Evolutionary conservation across 2,329 filamentous ascomycete species (phyloP).

Genomic region (Cladosporium sp.): DNA sequence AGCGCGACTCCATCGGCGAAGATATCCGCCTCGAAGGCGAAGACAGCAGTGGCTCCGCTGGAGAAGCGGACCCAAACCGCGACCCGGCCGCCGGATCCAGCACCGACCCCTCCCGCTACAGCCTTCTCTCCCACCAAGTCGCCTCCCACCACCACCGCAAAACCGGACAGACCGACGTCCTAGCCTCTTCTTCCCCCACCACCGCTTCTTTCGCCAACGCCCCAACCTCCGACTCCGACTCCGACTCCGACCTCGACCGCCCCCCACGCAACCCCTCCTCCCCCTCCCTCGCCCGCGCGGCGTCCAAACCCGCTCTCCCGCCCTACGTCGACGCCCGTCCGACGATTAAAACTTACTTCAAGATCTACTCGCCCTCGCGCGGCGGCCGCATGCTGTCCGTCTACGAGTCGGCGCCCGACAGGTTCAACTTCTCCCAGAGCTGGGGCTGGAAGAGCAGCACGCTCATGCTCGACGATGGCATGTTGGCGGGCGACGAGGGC

Average conservation of each 20-base stretch:
- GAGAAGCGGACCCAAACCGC: slow-evolving; percentile 34
- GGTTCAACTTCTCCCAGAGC: slow-evolving; percentile 55
- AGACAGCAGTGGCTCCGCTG: slow-evolving; percentile 42
- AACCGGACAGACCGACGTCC: slow-evolving; percentile 22
- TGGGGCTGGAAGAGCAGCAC: slow-evolving; percentile 58
- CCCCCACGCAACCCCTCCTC: not conserved
- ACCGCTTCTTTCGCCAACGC: slow-evolving; percentile 8
- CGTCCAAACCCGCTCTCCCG: slow-evolving; percentile 36
- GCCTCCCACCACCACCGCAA: slow-evolving; percentile 19
- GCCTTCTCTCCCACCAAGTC: not conserved
- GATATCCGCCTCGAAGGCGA: slow-evolving; percentile 18
- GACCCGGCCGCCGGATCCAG: slow-evolving; percentile 23
- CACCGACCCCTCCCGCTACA: not conserved
- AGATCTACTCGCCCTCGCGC: slow-evolving; percentile 54
- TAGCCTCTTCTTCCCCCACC: slow-evolving; percentile 8
- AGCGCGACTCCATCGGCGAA: not conserved
- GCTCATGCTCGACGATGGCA: slow-evolving; percentile 49
- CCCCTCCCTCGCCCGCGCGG: not conserved
- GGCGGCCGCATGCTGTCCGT: slow-evolving; percentile 53
- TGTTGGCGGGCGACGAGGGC: slow-evolving; percentile 24
- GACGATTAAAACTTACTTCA: slow-evolving; percentile 56
- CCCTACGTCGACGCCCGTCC: slow-evolving; percentile 51
- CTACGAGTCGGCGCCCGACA: slow-evolving; percentile 53
- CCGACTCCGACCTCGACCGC: slow-evolving; percentile 26
- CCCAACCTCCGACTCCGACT: slow-evolving; percentile 14